Conservation (phyloP, 1,284 basidiomycete species). For the Melanopsichium pennsylvanicum region DNA sequence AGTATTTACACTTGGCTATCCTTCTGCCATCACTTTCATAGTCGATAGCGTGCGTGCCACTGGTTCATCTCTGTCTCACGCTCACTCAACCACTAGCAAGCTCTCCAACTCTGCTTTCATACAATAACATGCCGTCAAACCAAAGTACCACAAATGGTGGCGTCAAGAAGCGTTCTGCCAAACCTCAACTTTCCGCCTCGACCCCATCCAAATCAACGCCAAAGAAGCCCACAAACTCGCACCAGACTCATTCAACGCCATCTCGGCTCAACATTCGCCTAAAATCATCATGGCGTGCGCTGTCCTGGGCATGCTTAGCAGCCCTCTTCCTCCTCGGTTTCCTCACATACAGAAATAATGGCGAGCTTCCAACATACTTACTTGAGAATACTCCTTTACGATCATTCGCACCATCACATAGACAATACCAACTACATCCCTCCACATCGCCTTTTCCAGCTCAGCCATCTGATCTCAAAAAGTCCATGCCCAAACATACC, state of each 20-base stretch:
- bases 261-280: no score
- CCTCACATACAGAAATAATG: slow-evolving; percentile 29
- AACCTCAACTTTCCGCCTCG: neutral
- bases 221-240: neutral
- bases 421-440: neutral
- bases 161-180: slow-evolving; percentile 14
- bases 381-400: neutral
- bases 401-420: neutral
- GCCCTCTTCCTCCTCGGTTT: slow-evolving; percentile 22
- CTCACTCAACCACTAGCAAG: no score
- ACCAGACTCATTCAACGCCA: neutral
- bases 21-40: no score
- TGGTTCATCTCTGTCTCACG: neutral
- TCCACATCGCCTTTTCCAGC: neutral
- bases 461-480: neutral
- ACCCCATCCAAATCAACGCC: neutral
- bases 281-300: slow-evolving; percentile 7
- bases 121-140: neutral
- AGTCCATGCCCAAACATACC: neutral
- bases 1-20: no score
- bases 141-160: neutral
- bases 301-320: slow-evolving; percentile 22
- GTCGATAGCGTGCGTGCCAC: neutral
- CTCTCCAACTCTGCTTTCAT: no score
- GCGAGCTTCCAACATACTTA: slow-evolving; percentile 12